phyloP scores from a whole-genome alignment of 2,329 filamentous ascomycete genomes.

The Eutypa lata region DNA sequence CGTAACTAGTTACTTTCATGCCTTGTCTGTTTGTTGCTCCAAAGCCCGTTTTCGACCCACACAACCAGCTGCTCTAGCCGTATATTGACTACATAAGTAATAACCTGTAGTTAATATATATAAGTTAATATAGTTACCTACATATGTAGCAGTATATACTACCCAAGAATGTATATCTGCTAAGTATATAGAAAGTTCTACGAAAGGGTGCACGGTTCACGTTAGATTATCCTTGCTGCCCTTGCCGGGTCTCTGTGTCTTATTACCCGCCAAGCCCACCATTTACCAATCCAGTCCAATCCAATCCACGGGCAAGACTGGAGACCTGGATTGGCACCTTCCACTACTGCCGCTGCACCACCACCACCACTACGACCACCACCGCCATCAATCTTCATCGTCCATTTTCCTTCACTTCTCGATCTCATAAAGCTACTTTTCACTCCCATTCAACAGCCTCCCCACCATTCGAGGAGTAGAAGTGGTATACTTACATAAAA shows the following conservation, averaged over 20 bases:
- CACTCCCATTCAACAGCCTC: conserved; percentile 1
- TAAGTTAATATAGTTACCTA: too few relatives aligned
- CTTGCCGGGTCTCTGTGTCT: conserved; percentile 1
- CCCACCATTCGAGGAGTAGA: conserved; percentile 5
- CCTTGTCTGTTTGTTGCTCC: too few relatives aligned
- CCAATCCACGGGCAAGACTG: not conserved
- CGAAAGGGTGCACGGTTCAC: not conserved
- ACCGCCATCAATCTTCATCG: not conserved
- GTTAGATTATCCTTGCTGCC: not conserved
- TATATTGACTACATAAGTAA: too few relatives aligned
- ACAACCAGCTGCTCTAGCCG: too few relatives aligned
- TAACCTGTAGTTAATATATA: too few relatives aligned
- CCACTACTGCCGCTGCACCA: not conserved
- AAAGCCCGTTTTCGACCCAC: too few relatives aligned
- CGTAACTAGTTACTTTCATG: too few relatives aligned
- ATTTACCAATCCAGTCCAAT: conserved; percentile 1
- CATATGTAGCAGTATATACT: too few relatives aligned
- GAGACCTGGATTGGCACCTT: not conserved
- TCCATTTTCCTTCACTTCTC: not conserved
- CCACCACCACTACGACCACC: not conserved
- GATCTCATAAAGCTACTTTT: not conserved
- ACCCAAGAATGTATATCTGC: too few relatives aligned
- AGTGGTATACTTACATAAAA: conserved; percentile 1
- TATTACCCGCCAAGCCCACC: conserved; percentile 8
- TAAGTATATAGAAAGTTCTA: too few relatives aligned